These are phyloP conservation scores for Cotoneaster glaucophyllus DNA, from an alignment of 306 rosid species.

Conservation along the genomic window DNA sequence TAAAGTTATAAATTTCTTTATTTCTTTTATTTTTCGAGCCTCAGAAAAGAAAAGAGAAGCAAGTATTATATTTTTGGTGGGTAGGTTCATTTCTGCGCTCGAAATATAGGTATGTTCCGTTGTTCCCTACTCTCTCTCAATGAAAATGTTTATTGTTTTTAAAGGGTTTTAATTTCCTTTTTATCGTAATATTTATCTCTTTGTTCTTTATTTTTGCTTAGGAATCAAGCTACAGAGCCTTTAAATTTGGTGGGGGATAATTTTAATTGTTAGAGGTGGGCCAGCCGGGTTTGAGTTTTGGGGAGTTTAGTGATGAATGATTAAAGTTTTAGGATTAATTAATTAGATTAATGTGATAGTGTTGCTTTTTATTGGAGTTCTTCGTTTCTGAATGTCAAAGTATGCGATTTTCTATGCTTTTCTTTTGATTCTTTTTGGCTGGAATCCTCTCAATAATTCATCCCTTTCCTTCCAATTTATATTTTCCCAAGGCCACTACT, in stretches of 20 bases:
- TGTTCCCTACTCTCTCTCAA: conserved; percentile 2
- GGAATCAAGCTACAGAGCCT: conserved; percentile 12
- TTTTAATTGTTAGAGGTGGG: conserved; percentile 6
- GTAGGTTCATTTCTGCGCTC: conserved; percentile 15
- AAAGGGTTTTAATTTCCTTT: background rate
- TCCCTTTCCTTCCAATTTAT: background rate
- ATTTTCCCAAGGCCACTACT: conserved; percentile 3
- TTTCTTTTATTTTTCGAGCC: conserved; percentile 19
- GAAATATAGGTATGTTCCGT: conserved; percentile 23
- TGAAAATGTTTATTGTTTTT: conserved; percentile 7
- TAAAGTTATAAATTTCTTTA: background rate
- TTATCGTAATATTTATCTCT: background rate
- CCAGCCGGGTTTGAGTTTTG: background rate
- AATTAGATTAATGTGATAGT: background rate
- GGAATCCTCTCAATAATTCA: conserved; percentile 8
- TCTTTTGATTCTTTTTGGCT: conserved; percentile 21
- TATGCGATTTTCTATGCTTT: conserved; percentile 17
- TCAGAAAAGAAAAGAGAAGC: background rate
- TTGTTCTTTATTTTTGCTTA: conserved; percentile 17
- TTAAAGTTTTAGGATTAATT: background rate
- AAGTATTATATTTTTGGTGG: conserved; percentile 13
- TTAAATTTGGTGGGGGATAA: background rate
- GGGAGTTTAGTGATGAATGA: background rate
- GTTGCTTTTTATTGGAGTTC: conserved; percentile 8
- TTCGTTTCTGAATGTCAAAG: conserved; percentile 3